Percentiles rank a stretch among this genome's conserved stretches.
phyloP scores from a whole-genome alignment of 805 yeast species.

The Cyberlindnera lachancei region DNA sequence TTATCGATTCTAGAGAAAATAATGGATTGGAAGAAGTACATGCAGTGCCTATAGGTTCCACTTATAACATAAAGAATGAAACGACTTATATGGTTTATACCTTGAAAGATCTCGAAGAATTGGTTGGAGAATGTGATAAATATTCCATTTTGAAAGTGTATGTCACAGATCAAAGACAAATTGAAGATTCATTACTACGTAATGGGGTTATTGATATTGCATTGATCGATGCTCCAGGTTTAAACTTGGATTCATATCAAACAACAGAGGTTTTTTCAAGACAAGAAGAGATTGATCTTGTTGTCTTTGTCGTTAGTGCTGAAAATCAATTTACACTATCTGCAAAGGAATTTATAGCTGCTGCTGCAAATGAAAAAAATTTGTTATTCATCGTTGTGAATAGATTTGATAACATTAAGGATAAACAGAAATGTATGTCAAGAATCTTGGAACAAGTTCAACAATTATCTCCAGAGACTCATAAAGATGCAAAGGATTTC shows the following conservation, averaged over 20 bases:
- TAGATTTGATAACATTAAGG: conserved; percentile 77
- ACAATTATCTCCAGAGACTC: conserved; percentile 81
- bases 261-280: conserved; percentile 93
- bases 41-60: conserved; percentile 59
- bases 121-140: conserved; percentile 68
- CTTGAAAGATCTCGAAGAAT: conserved; percentile 50
- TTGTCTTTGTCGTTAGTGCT: conserved; percentile 92
- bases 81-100: conserved; percentile 53
- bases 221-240: conserved; percentile 94
- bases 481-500: conserved; percentile 80
- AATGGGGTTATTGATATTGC: conserved; percentile 92
- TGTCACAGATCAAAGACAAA: conserved; percentile 64
- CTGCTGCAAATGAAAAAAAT: conserved; percentile 87
- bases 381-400: conserved; percentile 92
- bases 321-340: conserved; percentile 93
- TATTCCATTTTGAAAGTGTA: conserved; percentile 75
- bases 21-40: conserved; percentile 82
- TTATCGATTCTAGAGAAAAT: conserved; percentile 75
- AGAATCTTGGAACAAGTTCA: conserved; percentile 81
- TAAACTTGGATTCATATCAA: conserved; percentile 86
- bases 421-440: conserved; percentile 70
- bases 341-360: conserved; percentile 86
- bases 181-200: conserved; percentile 61
- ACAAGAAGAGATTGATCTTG: conserved; percentile 95
- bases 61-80: conserved; percentile 41